Conservation (phyloP, 345 rosid species). For the Eucalyptus dawsonii region DNA sequence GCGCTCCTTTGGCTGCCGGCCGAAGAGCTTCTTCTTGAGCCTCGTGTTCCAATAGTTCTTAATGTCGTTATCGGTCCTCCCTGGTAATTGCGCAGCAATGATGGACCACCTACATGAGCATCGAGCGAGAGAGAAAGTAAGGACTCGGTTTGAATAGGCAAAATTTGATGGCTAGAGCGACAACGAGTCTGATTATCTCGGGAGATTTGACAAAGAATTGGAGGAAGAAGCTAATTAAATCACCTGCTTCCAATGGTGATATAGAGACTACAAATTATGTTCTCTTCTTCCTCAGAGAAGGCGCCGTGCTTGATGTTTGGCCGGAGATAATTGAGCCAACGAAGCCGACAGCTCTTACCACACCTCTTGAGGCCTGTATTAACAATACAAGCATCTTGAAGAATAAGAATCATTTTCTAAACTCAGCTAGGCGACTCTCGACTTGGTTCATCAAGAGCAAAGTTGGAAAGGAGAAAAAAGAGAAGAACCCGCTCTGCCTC, state of each 20-base stretch:
- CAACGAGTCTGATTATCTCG: neutral
- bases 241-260: constrained; percentile 32
- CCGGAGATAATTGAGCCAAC: constrained; percentile 34
- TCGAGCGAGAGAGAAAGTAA: neutral
- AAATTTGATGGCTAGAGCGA: neutral
- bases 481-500: neutral
- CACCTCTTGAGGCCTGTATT: constrained; percentile 20
- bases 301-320: constrained; percentile 28
- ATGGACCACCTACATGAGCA: neutral
- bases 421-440: neutral
- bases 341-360: constrained; percentile 28
- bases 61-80: neutral
- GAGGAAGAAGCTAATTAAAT: neutral
- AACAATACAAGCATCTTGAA: neutral
- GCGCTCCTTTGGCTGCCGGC: neutral
- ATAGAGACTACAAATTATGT: constrained; percentile 23
- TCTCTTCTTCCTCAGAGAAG: constrained; percentile 33
- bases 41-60: neutral
- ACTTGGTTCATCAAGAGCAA: neutral
- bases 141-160: neutral
- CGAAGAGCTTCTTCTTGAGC: neutral
- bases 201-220: neutral
- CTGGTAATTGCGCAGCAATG: neutral
- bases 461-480: neutral
- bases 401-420: neutral